A percentile compares a stretch with the other conserved stretches of the same genome.
phyloP scores from a whole-genome alignment of 441 rosid genomes.

The Codiaeum variegatum region DNA sequence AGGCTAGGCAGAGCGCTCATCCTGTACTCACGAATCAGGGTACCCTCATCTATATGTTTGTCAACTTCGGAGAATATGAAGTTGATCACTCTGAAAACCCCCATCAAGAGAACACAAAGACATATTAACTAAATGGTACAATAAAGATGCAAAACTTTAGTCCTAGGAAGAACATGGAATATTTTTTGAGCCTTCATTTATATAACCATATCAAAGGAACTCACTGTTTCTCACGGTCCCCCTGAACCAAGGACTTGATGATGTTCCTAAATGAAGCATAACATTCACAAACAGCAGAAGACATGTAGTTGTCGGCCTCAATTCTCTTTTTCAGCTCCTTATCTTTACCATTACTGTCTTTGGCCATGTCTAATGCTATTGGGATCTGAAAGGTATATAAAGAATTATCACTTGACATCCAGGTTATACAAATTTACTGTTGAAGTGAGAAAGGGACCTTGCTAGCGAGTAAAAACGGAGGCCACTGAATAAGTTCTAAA shows the following conservation, averaged over 20 bases:
- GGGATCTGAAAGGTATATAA: constrained; percentile 63
- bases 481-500: constrained; percentile 90
- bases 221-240: constrained; percentile 61
- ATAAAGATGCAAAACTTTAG: constrained; percentile 14
- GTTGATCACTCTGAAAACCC: constrained; percentile 63
- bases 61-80: constrained; percentile 65
- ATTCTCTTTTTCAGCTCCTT: constrained; percentile 90
- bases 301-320: constrained; percentile 69
- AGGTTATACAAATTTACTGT: constrained; percentile 2
- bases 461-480: constrained; percentile 98
- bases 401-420: constrained; percentile 19
- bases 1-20: constrained; percentile 95
- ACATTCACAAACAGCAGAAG: constrained; percentile 92
- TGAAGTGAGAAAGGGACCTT: constrained; percentile 49
- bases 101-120: constrained; percentile 13
- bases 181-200: constrained; percentile 8
- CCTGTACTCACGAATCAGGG: constrained; percentile 54
- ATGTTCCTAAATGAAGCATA: constrained; percentile 88
- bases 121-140: constrained; percentile 3
- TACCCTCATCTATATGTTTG: constrained; percentile 38
- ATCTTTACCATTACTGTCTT: constrained; percentile 91
- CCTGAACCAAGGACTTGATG: constrained; percentile 74
- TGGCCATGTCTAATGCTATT: constrained; percentile 99
- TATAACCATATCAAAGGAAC: constrained; percentile 26
- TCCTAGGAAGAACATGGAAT: background rate